Conservation (phyloP, 345 rosid genomes). For the Schrenkiella parvula region DNA sequence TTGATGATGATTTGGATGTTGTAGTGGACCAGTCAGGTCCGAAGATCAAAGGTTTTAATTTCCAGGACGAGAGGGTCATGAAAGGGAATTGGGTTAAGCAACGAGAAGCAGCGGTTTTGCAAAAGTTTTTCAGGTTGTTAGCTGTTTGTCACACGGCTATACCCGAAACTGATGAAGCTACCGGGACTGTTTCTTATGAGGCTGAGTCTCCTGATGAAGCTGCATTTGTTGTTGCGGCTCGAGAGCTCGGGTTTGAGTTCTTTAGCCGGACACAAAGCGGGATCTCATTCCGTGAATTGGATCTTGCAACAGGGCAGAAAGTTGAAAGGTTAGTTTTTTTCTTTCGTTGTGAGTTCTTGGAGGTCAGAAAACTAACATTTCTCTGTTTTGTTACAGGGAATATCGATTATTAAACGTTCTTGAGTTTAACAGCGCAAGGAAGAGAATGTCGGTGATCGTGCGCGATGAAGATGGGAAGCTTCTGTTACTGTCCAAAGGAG, state of each 20-base stretch:
- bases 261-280: slow-evolving; percentile 72
- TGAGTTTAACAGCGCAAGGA: slow-evolving; percentile 60
- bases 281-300: slow-evolving; percentile 63
- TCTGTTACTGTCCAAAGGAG: slow-evolving; percentile 84
- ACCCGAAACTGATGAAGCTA: slow-evolving; percentile 84
- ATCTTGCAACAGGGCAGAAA: slow-evolving; percentile 45
- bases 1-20: slow-evolving; percentile 39
- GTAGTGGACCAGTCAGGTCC: slow-evolving; percentile 36
- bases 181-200: slow-evolving; percentile 62
- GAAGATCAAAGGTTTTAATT: slow-evolving; percentile 72
- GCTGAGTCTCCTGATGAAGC: slow-evolving; percentile 99
- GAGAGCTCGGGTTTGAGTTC: slow-evolving; percentile 90
- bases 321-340: slow-evolving; percentile 50
- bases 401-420: slow-evolving; percentile 64
- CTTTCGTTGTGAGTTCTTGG: not conserved
- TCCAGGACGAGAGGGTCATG: slow-evolving; percentile 70
- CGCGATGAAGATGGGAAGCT: slow-evolving; percentile 67
- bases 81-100: slow-evolving; percentile 72
- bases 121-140: slow-evolving; percentile 57
- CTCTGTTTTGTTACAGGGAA: slow-evolving; percentile 43
- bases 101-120: slow-evolving; percentile 48
- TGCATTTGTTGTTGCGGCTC: slow-evolving; percentile 87
- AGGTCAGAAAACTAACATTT: not conserved
- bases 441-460: slow-evolving; percentile 90
- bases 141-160: slow-evolving; percentile 96